Base-by-base conservation (phyloP, 2,329 filamentous ascomycete species). In the Stemphylium vesicarium region DNA sequence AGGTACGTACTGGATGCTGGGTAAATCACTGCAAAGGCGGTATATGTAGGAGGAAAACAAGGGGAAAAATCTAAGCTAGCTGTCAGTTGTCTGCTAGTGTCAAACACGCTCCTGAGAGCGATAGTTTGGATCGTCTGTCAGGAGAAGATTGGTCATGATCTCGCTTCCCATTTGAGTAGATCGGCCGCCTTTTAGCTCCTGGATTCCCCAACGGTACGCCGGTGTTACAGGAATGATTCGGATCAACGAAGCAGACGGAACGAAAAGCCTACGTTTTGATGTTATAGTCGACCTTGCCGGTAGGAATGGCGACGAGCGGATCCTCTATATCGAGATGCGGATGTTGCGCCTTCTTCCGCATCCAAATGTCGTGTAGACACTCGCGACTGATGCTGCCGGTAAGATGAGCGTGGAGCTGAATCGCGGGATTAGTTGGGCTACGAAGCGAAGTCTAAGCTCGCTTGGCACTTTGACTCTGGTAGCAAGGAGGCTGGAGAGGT, bases 31-130 rank as follows among this genome's bases (percentile, higher is more conserved):
- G 75, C 89, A 83, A 32, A 96, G 85, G 54, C 84, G 82, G 77
- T 95, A 94, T 63, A 93, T 94, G 72, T 92, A 92, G 38, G 83
- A 87, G 22, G 87, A 88, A 77, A 94, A 94, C 13, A 92, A 81
- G 2, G 87, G 87, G 69, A 93, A 92, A 82, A 92, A 92, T 36
- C 89, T 72, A 57, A 36, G 15, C 7, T 9, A 16, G 24, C 31
- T n/a, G 62, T 72, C 51, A 69, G 68, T 20, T 59, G 24, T 46
- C 20, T 50, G 33, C 40, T 18, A 41, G 39, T 11, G 8, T 29
- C 26, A 10, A 26, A 26, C 24, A 26, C 6, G 6, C 2, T 7
- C 4, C 24, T 26, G 5, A 6, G 24, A 9, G 5, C 24, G 6
- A 26, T 9, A 9, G 24, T 26, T 26, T 26, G 24, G 24, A 26